A percentile compares a stretch with the other conserved stretches of the same genome.
Conservation (phyloP, 169 alveolate genomes). For the Babesia ovata region DNA sequence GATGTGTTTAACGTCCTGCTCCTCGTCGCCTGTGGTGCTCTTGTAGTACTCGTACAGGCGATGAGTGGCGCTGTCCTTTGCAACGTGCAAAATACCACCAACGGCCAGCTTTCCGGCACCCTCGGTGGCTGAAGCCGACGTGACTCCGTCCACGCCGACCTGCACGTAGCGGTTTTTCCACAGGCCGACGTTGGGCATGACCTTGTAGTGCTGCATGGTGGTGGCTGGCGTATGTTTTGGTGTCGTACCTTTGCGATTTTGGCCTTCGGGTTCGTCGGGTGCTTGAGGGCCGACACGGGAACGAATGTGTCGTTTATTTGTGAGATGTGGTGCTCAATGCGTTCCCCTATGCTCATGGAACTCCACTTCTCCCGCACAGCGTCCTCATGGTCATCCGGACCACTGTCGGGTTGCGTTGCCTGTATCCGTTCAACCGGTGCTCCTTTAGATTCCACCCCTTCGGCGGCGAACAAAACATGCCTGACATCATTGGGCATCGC, state of each 20-base stretch:
- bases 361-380: slow-evolving; percentile 34
- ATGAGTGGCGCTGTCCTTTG: slow-evolving; percentile 64
- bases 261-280: slow-evolving; percentile 53
- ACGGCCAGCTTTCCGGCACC: slow-evolving; percentile 45
- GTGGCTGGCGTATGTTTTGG: background rate
- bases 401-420: background rate
- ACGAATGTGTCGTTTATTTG: slow-evolving; percentile 51
- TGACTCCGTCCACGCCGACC: slow-evolving; percentile 66
- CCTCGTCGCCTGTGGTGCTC: background rate
- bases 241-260: slow-evolving; percentile 56
- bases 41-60: slow-evolving; percentile 59
- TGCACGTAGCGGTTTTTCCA: slow-evolving; percentile 67
- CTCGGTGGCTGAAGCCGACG: slow-evolving; percentile 22
- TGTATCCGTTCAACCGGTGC: background rate
- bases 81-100: slow-evolving; percentile 44
- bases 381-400: slow-evolving; percentile 3
- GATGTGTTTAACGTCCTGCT: background rate
- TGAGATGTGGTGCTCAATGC: slow-evolving; percentile 28
- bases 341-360: slow-evolving; percentile 40
- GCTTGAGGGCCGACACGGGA: slow-evolving; percentile 14
- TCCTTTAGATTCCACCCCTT: background rate
- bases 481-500: slow-evolving; percentile 18
- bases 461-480: slow-evolving; percentile 10
- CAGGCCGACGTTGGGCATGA: slow-evolving; percentile 53
- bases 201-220: slow-evolving; percentile 39